Evolutionary conservation across 2,329 filamentous ascomycete genomes (phyloP).

Genomic region (Xylariomycetidae sp.): DNA sequence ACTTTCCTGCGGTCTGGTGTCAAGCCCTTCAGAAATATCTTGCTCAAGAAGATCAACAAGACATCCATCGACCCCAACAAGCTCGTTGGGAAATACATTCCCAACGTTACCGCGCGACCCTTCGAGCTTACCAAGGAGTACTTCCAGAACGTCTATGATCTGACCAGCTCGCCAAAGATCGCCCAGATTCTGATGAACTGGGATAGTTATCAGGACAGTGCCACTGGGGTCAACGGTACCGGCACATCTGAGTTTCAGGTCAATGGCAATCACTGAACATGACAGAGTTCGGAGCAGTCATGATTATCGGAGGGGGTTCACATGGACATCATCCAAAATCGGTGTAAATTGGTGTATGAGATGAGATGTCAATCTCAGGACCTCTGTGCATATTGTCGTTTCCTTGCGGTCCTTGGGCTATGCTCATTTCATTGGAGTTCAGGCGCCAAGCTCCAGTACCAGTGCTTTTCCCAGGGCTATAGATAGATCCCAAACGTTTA

Average conservation of each 20-base stretch:
- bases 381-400: no score
- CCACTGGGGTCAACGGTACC: conserved; percentile 27
- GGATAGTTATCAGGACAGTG: conserved; percentile 64
- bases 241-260: conserved; percentile 24
- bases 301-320: no score
- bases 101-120: conserved; percentile 93
- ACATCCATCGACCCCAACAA: conserved; percentile 96
- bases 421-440: no score
- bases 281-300: no score
- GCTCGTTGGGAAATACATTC: conserved; percentile 97
- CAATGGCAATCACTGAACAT: conserved; percentile 13
- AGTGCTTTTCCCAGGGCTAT: no score
- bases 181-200: conserved; percentile 81
- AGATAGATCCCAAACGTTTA: no score
- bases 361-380: no score
- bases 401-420: no score
- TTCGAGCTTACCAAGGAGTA: conserved; percentile 98
- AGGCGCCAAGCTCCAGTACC: no score
- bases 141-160: conserved; percentile 95
- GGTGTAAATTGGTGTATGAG: no score
- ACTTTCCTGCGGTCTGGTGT: conserved; percentile 97
- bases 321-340: no score
- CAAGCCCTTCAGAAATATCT: conserved; percentile 96
- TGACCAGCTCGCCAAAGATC: conserved; percentile 81
- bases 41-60: conserved; percentile 99